Conservation (phyloP, 345 rosid genomes). For the Physaria fendleri region DNA sequence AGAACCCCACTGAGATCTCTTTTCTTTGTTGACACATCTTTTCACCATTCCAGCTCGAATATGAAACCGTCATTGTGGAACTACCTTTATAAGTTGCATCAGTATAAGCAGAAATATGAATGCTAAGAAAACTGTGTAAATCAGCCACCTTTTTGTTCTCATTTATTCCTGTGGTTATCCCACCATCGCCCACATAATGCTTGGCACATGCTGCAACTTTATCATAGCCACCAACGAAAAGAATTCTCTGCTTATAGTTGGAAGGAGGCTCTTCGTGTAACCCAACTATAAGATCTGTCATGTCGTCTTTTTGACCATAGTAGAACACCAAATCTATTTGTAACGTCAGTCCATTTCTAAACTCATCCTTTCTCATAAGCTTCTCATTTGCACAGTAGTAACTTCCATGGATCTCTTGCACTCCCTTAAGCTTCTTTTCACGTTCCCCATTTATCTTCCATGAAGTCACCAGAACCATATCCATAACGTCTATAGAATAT, state of each 20-base stretch:
- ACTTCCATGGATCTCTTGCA: too few relatives aligned
- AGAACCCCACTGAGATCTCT: too few relatives aligned
- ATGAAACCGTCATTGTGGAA: conserved; percentile 91
- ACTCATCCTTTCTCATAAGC: too few relatives aligned
- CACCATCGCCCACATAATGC: conserved; percentile 98
- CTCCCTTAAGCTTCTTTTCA: too few relatives aligned
- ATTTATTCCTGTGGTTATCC: conserved; percentile 76
- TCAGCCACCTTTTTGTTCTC: conserved; percentile 70
- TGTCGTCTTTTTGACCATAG: too few relatives aligned
- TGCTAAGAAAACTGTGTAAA: conserved; percentile 62
- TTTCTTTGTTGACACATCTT: too few relatives aligned
- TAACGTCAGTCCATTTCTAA: too few relatives aligned
- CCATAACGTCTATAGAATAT: too few relatives aligned
- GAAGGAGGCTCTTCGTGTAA: conserved; percentile 86
- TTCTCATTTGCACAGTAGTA: too few relatives aligned
- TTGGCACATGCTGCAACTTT: conserved; percentile 94
- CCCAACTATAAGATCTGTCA: conserved; percentile 82
- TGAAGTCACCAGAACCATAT: too few relatives aligned
- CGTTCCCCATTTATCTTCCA: too few relatives aligned
- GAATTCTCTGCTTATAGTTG: conserved; percentile 50
- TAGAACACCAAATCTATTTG: too few relatives aligned
- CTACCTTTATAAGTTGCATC: conserved; percentile 75
- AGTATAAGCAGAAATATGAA: conserved; percentile 79
- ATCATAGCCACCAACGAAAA: conserved; percentile 84
- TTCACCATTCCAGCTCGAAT: conserved; percentile 91